A percentile compares a stretch with the other conserved stretches of the same genome.
Evolutionary conservation across 257 asterid species (phyloP).

Genomic region (Linderniella brevidens): DNA sequence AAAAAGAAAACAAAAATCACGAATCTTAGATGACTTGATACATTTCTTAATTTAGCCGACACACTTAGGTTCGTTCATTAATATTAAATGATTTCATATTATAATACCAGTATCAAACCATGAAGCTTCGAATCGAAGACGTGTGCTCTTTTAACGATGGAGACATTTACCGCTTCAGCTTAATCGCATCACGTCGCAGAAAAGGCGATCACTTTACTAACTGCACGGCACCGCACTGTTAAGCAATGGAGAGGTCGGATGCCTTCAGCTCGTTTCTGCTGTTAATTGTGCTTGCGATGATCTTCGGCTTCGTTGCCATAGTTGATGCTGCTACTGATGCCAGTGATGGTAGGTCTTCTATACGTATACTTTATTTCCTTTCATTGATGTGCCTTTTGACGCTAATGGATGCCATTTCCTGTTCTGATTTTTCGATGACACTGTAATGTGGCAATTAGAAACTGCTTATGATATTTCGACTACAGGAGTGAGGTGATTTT

Average conservation of each 20-base stretch:
- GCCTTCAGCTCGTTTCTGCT: conserved; percentile 11
- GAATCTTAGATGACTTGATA: not conserved
- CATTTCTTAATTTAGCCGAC: conserved; percentile 31
- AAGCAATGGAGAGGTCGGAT: conserved; percentile 23
- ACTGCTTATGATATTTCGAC: not conserved
- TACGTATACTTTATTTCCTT: not conserved
- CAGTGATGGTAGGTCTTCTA: conserved; percentile 35
- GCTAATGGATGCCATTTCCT: too few species aligned
- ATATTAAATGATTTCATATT: not conserved
- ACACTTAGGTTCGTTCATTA: conserved; percentile 10
- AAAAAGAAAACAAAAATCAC: too few species aligned
- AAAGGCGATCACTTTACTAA: not conserved
- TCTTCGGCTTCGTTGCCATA: conserved; percentile 12
- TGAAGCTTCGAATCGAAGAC: conserved; percentile 51
- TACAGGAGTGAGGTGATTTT: too few species aligned
- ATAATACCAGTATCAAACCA: conserved; percentile 1
- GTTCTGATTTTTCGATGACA: not conserved
- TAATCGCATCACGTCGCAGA: not conserved
- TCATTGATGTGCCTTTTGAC: not conserved
- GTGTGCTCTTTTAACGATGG: conserved; percentile 39
- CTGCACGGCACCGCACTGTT: conserved; percentile 8
- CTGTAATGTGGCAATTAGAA: not conserved
- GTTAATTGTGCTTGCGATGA: conserved; percentile 18
- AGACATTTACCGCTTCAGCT: not conserved
- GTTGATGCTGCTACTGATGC: conserved; percentile 47